Evolutionary conservation across 805 yeast genomes (phyloP).

Genomic region (Wickerhamomyces bovis): DNA sequence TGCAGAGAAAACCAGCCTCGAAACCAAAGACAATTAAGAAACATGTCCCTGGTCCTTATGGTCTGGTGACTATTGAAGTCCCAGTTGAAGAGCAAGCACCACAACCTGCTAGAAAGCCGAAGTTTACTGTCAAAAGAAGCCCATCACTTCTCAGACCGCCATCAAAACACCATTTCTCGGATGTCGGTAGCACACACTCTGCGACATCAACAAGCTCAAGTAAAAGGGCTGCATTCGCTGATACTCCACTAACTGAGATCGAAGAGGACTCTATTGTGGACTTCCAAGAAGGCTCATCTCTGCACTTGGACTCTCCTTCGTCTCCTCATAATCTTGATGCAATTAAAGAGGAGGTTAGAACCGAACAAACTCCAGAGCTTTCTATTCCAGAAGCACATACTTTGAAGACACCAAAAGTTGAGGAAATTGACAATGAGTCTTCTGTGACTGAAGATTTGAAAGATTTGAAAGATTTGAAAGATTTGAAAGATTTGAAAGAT

Average conservation of each 20-base stretch:
- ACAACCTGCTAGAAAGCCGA: constrained; percentile 6
- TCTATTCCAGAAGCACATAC: background rate
- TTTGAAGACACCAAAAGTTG: background rate
- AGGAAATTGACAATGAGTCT: background rate
- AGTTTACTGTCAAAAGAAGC: background rate
- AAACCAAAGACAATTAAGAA: constrained; percentile 50
- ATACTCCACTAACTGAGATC: constrained; percentile 17
- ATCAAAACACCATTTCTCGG: constrained; percentile 1
- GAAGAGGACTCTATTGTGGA: constrained; percentile 14
- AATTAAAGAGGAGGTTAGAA: background rate
- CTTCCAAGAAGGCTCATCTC: constrained; percentile 1
- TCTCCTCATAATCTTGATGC: background rate
- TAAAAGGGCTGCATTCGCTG: constrained; percentile 14
- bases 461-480: background rate
- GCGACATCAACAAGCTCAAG: constrained; percentile 9
- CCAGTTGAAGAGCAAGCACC: constrained; percentile 35
- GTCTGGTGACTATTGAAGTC: constrained; percentile 64
- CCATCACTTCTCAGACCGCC: background rate
- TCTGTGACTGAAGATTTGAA: background rate
- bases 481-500: background rate
- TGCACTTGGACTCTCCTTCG: background rate
- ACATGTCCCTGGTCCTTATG: constrained; percentile 70
- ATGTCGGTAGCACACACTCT: constrained; percentile 10
- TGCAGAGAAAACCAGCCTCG: constrained; percentile 2
- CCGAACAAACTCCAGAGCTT: background rate